Evolutionary conservation across 2,329 filamentous ascomycete species (phyloP).

Genomic region (Cercospora sp.): DNA sequence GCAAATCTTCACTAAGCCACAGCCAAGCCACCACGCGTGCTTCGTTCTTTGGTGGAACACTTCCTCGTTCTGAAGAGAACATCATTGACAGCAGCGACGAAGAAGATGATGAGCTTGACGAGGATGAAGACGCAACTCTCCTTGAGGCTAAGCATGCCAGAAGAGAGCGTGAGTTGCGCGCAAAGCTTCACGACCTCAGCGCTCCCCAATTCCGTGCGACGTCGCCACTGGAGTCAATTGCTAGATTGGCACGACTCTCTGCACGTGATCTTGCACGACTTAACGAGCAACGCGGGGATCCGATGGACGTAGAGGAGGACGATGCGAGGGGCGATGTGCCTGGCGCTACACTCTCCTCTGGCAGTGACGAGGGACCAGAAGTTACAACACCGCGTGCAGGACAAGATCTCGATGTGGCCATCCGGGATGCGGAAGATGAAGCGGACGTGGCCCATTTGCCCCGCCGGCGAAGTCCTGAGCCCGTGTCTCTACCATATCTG

Average conservation of each 20-base stretch:
- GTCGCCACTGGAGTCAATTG: conserved; percentile 47
- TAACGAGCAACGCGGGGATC: conserved; percentile 28
- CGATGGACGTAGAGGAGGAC: conserved; percentile 32
- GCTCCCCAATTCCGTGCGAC: conserved; percentile 45
- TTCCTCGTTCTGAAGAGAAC: conserved; percentile 30
- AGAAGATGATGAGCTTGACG: conserved; percentile 49
- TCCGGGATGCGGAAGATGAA: conserved; percentile 30
- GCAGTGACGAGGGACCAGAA: conserved; percentile 36
- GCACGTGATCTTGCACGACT: conserved; percentile 33
- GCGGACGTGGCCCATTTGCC: conserved; percentile 16
- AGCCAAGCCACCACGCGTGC: conserved; percentile 33
- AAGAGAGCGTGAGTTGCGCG: conserved; percentile 47
- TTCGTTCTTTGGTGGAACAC: conserved; percentile 37
- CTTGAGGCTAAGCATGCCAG: conserved; percentile 50
- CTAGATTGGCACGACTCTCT: conserved; percentile 43
- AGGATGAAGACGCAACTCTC: conserved; percentile 50
- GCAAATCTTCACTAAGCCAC: conserved; percentile 17
- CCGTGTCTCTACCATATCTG: conserved; percentile 48
- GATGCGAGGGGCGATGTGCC: conserved; percentile 15
- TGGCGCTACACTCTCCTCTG: conserved; percentile 30
- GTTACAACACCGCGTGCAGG: conserved; percentile 38
- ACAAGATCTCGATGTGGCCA: conserved; percentile 27
- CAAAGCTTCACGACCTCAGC: conserved; percentile 47
- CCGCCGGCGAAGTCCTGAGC: conserved; percentile 42
- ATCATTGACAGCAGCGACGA: conserved; percentile 39